Conservation (phyloP, 768 basidiomycete genomes). For the Mycena amicta region DNA sequence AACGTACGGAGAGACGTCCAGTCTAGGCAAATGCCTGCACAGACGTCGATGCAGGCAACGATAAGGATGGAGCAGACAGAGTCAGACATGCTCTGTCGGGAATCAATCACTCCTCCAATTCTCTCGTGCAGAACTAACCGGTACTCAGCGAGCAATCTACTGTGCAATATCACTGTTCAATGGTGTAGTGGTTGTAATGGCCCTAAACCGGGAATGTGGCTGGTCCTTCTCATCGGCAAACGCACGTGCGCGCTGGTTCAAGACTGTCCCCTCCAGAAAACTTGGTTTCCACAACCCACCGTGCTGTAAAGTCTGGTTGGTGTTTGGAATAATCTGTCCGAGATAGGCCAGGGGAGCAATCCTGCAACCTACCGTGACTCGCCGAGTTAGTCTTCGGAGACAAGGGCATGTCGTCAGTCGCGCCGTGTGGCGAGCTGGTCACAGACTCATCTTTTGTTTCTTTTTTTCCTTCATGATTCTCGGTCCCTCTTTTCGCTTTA, state of each 20-base stretch:
- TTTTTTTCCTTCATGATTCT: slow-evolving; percentile 3
- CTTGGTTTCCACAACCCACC: slow-evolving; percentile 80
- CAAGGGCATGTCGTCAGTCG: slow-evolving; percentile 83
- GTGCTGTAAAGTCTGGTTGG: slow-evolving; percentile 61
- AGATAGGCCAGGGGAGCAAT: slow-evolving; percentile 91
- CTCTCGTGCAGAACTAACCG: background rate
- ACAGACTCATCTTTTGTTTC: slow-evolving; percentile 67
- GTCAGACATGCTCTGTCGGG: slow-evolving; percentile 6
- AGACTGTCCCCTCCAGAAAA: slow-evolving; percentile 94
- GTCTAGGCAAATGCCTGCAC: slow-evolving; percentile 16
- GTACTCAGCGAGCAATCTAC: background rate
- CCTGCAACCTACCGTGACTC: slow-evolving; percentile 82
- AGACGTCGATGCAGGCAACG: slow-evolving; percentile 17
- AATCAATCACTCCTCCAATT: background rate
- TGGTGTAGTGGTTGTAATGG: slow-evolving; percentile 82
- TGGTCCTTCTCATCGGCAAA: slow-evolving; percentile 60
- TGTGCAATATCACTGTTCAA: slow-evolving; percentile 24
- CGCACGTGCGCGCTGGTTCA: slow-evolving; percentile 87
- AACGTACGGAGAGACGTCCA: slow-evolving; percentile 17
- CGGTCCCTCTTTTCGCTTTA: background rate
- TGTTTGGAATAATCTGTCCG: slow-evolving; percentile 83
- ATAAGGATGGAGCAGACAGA: background rate
- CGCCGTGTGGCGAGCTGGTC: slow-evolving; percentile 74
- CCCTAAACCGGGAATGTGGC: slow-evolving; percentile 81
- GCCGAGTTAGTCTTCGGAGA: slow-evolving; percentile 95